Evolutionary conservation across 2,329 filamentous ascomycete genomes (phyloP).

Genomic region (Dactylellina cionopaga): DNA sequence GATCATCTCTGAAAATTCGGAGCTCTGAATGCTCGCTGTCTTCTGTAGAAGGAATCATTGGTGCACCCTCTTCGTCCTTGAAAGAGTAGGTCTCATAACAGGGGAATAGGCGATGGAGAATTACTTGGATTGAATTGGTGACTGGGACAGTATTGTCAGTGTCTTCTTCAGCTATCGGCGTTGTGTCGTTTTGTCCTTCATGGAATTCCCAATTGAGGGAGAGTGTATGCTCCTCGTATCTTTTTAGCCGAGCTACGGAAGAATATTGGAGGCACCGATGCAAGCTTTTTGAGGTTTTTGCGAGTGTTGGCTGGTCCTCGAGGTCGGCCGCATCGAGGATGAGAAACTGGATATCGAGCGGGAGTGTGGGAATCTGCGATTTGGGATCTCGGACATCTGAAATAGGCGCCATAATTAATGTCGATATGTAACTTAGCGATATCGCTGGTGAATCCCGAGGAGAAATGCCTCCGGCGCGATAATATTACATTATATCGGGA

Average conservation of each 20-base stretch:
- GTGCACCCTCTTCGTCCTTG: not conserved
- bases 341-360: slow-evolving; percentile 29
- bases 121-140: too few species aligned
- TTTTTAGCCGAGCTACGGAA: not conserved
- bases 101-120: not conserved
- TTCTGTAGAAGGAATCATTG: too few species aligned
- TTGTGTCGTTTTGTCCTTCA: too few species aligned
- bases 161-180: not conserved
- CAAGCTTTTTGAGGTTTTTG: slow-evolving; percentile 4
- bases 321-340: slow-evolving; percentile 24
- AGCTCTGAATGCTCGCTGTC: not conserved
- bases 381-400: too few species aligned
- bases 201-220: too few species aligned
- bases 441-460: too few species aligned
- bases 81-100: not conserved
- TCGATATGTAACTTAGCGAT: too few species aligned
- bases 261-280: not conserved
- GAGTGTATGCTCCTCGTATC: not conserved
- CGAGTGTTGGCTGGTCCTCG: slow-evolving; percentile 5
- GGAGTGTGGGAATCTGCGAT: not conserved
- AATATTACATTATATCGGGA: too few species aligned
- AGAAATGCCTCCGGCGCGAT: too few species aligned
- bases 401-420: too few species aligned
- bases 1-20: slow-evolving; percentile 1
- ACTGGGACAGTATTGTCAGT: not conserved